Evolutionary conservation across 305 asterid species (phyloP).

Genomic region (Plantago rigida): DNA sequence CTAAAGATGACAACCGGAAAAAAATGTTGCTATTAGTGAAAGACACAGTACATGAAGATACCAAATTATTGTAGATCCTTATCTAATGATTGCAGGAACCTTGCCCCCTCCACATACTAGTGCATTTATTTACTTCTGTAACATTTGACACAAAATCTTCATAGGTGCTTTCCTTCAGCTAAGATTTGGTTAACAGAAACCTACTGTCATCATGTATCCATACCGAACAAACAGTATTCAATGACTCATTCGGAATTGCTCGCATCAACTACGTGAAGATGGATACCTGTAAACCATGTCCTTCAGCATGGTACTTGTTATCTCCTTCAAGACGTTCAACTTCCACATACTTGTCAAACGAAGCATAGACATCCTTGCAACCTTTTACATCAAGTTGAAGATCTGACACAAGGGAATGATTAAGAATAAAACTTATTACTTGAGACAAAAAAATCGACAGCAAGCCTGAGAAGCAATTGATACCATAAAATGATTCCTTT

Average conservation of each 20-base stretch:
- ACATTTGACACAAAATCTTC: too few species aligned
- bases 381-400: slow-evolving; percentile 97
- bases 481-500: slow-evolving; percentile 62
- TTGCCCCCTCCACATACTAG: too few species aligned
- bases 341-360: slow-evolving; percentile 92
- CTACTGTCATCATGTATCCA: too few species aligned
- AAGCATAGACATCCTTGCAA: slow-evolving; percentile 84
- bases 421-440: slow-evolving; percentile 19
- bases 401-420: slow-evolving; percentile 43
- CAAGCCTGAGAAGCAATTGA: slow-evolving; percentile 22
- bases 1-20: background rate
- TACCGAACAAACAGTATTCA: too few species aligned
- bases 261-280: slow-evolving; percentile 15
- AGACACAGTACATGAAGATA: too few species aligned
- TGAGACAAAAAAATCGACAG: slow-evolving; percentile 16
- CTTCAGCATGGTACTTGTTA: slow-evolving; percentile 88
- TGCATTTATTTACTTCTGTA: too few species aligned
- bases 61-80: too few species aligned
- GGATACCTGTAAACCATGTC: slow-evolving; percentile 86
- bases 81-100: too few species aligned
- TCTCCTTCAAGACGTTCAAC: slow-evolving; percentile 95
- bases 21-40: background rate
- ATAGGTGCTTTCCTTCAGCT: too few species aligned
- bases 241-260: too few species aligned
- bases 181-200: too few species aligned